Conservation (phyloP, 2,329 filamentous ascomycete genomes). For the Fusarium liriodendri region DNA sequence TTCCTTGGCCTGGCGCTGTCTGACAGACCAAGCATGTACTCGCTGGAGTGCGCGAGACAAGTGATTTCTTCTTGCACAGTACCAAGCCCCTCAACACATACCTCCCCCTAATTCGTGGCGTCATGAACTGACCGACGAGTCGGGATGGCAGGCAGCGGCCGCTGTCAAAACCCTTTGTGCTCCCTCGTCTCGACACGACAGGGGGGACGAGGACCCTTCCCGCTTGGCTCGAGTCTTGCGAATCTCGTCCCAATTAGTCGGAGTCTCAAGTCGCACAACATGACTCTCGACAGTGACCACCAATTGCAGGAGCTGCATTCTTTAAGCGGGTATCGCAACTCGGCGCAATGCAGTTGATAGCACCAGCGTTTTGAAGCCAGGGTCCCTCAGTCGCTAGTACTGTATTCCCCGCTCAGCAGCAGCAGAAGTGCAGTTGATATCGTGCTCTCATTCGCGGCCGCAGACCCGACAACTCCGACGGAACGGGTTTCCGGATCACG, state of each 20-base stretch:
- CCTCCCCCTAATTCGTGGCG: conserved; percentile 2
- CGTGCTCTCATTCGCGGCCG: background rate
- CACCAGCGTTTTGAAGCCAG: background rate
- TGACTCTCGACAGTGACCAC: background rate
- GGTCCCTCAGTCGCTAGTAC: background rate
- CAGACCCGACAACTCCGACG: background rate
- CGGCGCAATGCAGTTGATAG: background rate
- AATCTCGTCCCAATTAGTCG: background rate
- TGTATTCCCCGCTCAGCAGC: background rate
- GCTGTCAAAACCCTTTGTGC: conserved; percentile 5
- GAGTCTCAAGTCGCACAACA: background rate
- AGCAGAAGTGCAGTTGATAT: background rate
- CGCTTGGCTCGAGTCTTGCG: background rate
- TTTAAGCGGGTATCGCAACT: background rate
- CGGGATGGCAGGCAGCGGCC: conserved; percentile 4
- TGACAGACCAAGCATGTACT: conserved; percentile 14
- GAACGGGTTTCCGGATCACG: background rate
- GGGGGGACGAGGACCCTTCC: background rate
- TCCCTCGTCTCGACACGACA: background rate
- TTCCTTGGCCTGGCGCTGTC: conserved; percentile 1
- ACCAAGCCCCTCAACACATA: conserved; percentile 20
- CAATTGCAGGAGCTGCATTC: background rate
- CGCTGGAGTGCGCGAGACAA: background rate
- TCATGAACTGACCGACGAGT: conserved; percentile 2
- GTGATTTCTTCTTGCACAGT: background rate